Evolutionary conservation across 108 stramenopile species (phyloP).

Genomic region (Fragilariopsis cylindrus): DNA sequence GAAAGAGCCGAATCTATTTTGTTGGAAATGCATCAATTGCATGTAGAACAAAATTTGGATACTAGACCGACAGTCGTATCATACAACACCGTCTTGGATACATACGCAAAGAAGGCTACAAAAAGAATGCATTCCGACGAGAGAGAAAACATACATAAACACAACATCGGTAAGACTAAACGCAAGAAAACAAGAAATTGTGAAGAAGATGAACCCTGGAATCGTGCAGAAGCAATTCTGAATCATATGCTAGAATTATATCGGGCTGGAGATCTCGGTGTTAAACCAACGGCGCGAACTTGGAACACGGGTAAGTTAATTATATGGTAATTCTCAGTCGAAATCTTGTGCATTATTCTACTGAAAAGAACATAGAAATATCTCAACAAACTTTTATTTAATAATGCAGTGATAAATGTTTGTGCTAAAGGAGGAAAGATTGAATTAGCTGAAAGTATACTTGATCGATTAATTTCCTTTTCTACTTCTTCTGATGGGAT

Average conservation of each 20-base stretch:
- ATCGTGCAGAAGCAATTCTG: conserved; percentile 41
- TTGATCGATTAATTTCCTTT: conserved; percentile 13
- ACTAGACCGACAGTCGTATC: conserved; percentile 26
- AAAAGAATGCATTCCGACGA: background rate
- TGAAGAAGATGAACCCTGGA: conserved; percentile 25
- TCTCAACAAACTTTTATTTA: background rate
- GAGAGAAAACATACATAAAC: background rate
- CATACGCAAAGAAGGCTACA: conserved; percentile 24
- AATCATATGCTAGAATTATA: conserved; percentile 39
- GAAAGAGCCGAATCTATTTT: conserved; percentile 36
- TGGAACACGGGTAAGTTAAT: conserved; percentile 28
- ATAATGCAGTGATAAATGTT: conserved; percentile 18
- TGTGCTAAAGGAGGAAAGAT: conserved; percentile 22
- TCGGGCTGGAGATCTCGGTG: conserved; percentile 12
- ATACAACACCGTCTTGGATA: conserved; percentile 40
- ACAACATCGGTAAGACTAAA: background rate
- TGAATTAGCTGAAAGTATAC: conserved; percentile 17
- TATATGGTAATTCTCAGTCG: background rate
- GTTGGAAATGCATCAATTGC: conserved; percentile 33
- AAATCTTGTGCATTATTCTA: background rate
- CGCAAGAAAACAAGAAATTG: background rate
- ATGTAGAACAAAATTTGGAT: conserved; percentile 21
- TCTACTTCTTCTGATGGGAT: background rate
- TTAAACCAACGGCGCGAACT: conserved; percentile 33
- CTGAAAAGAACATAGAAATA: too few species aligned